phyloP scores from a whole-genome alignment of 2,329 filamentous ascomycete genomes.

The Arthroderma sp. region DNA sequence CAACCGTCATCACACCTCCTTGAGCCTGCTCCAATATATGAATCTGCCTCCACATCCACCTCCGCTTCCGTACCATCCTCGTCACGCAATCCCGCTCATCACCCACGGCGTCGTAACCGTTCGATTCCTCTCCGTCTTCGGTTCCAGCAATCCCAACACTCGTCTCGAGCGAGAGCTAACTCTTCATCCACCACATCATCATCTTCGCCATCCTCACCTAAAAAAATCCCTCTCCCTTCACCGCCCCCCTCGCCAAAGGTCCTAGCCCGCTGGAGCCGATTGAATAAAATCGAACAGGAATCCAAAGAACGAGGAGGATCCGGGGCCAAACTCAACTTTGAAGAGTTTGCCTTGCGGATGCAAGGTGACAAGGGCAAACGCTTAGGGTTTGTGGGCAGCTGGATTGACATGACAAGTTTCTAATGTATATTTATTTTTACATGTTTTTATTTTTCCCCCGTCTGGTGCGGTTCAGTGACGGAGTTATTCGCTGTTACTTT shows the following conservation, averaged over 20 bases:
- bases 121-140: conserved; percentile 24
- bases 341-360: conserved; percentile 69
- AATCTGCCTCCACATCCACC: conserved; percentile 9
- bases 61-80: conserved; percentile 16
- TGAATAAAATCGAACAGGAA: conserved; percentile 55
- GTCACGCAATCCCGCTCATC: conserved; percentile 17
- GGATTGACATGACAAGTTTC: conserved; percentile 67
- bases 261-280: conserved; percentile 33
- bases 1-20: background rate
- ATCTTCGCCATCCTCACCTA: conserved; percentile 22
- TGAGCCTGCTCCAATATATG: conserved; percentile 9
- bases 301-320: conserved; percentile 61
- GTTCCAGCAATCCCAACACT: conserved; percentile 25
- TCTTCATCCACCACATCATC: conserved; percentile 25
- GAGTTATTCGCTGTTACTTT: too few relatives aligned
- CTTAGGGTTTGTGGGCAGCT: conserved; percentile 71
- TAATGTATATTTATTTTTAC: conserved; percentile 15
- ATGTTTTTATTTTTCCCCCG: background rate
- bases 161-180: conserved; percentile 21
- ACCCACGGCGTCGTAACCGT: conserved; percentile 10
- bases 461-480: background rate
- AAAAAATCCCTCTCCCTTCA: conserved; percentile 18
- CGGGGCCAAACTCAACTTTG: conserved; percentile 57
- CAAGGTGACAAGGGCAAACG: conserved; percentile 53
- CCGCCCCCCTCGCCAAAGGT: conserved; percentile 20